Evolutionary conservation across 176 grass and related monocot species (phyloP), one percentile per base, ranked within the genome.

Genomic region (Zoysia japonica): DNA sequence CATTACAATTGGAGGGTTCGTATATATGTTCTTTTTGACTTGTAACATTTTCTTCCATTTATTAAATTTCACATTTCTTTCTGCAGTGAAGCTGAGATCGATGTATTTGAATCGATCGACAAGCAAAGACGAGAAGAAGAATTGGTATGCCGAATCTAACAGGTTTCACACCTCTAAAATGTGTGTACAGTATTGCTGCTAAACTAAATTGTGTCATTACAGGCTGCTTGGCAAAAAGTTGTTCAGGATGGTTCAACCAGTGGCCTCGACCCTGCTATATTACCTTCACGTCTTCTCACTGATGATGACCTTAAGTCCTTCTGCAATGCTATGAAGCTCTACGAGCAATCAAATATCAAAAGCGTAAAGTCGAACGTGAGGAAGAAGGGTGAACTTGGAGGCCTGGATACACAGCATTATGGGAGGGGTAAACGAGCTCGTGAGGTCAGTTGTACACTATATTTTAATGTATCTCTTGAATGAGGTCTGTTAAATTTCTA

Each of bases 371-470:
- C 84, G 48, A 86, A 88, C 81, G 80, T 87, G 53, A 99, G 88
- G 79, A 93, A 39, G 72, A 99, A 88, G 86, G 86, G 88, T 47
- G 92, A 79, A 77, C 84, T 89, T 82, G 92, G 94, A 1, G 89
- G 88, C 3, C 92, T 88, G 76, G 96, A 99, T 70, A 89, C 96
- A 73, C 88, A 91, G 48, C 90, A 91, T 53, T 99, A 99, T 70
- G 96, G 96, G 59, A 99, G 96, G 89, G 96, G 96, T 70, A 99
- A 99, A 93, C 88, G 96, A 60, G 88, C 96, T 75, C 92, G 92
- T 37, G 96, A 99, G 96, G 96, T 99, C 54, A 74, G 85, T 88
- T 84, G 63, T 16, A 80, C 19, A 72, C 43, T 39, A 12, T 71
- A 13, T 83, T 79, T 35, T 2, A 11, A 20, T 13, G 60, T 3